Base-by-base conservation (phyloP, 2,329 filamentous ascomycete genomes). In the Pestalotiopsis sp. region DNA sequence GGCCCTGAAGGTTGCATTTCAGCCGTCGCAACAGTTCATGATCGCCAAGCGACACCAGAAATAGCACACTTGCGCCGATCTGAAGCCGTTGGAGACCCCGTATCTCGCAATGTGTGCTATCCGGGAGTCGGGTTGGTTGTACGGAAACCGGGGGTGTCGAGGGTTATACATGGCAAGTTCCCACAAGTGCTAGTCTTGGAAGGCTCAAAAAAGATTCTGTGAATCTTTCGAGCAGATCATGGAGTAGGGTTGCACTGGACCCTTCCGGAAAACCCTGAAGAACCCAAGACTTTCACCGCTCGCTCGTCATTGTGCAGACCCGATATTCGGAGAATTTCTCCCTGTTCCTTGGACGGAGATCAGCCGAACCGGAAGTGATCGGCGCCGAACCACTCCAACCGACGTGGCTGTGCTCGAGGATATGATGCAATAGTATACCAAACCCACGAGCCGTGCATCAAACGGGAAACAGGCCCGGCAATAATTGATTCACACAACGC, bases 321-420 rank as follows among this genome's bases (percentile, higher is more conserved):
- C 23, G 57, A 23, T n/a, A 52, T 9, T 36, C 59, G 59, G 59
- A 62, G 36, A 62, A 38, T 62, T 62, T 62, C 12, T 36, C 25
- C 45, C 31, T 38, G 59, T 62, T 36, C 59, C 59, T 62, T 27
- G 31, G 17, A 27, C 59, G 59, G 36, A 36, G 59, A 36, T 62
- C 59, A 20, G 59, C 59, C 31, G 59, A 62, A 62, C 27, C 13
- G 59, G 59, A n/a, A 62, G 31, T 39, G 59, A 62, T 62, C 59
- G 31, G 59, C 59, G 31, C 31, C 31, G 59, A 36, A 36, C 31
- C 25, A 14, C 25, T 36, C 14, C 59, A 62, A 27, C 14, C 59
- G 59, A n/a, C 59, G 59, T 62, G 59, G 59, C 59, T 62, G 59
- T 62, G 59, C 59, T 36, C 27, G 31, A 62, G 59, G 59, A 36